Percentiles rank a stretch among this genome's conserved stretches.
These are phyloP conservation scores for Phytopythium oedochilum DNA, from an alignment of 352 stramenopile species.

Conservation along the genomic window DNA sequence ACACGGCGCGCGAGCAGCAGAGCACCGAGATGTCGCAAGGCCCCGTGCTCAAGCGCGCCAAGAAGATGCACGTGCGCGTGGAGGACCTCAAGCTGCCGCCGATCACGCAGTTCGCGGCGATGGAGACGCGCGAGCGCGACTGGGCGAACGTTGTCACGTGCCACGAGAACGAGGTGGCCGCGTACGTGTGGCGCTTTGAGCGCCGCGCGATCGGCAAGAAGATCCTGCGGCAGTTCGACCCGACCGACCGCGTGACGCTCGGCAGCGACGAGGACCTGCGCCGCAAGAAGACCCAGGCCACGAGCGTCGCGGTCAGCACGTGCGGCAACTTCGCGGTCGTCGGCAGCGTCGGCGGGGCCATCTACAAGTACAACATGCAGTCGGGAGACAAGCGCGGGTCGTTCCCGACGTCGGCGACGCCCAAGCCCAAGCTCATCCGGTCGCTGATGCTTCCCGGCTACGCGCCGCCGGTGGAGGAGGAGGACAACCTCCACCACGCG, in stretches of 20 bases:
- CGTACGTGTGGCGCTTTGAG: constrained; percentile 94
- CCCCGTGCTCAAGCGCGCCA: constrained; percentile 89
- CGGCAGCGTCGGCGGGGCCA: constrained; percentile 84
- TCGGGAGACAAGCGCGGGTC: constrained; percentile 89
- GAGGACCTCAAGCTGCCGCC: constrained; percentile 90
- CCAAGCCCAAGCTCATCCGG: constrained; percentile 57
- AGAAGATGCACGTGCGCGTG: constrained; percentile 77
- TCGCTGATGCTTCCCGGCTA: constrained; percentile 55
- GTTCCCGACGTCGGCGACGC: constrained; percentile 83
- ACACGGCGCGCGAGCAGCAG: constrained; percentile 88
- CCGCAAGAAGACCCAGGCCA: constrained; percentile 61
- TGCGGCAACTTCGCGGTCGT: constrained; percentile 96
- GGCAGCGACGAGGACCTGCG: constrained; percentile 60
- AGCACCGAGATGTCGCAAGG: constrained; percentile 89
- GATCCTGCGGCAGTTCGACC: constrained; percentile 87
- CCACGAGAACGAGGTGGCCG: constrained; percentile 90
- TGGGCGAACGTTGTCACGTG: constrained; percentile 95
- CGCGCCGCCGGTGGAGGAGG: constrained; percentile 22
- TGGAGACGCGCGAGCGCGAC: constrained; percentile 85
- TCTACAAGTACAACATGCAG: constrained; percentile 97
- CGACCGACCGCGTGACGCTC: constrained; percentile 50
- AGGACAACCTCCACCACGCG: constrained; percentile 27
- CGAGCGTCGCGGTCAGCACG: constrained; percentile 68
- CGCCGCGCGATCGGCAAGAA: constrained; percentile 91
- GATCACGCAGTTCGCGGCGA: constrained; percentile 89